These are phyloP conservation scores for Adenanthera pavonina DNA, from an alignment of 306 rosid genomes.

Conservation along the genomic window DNA sequence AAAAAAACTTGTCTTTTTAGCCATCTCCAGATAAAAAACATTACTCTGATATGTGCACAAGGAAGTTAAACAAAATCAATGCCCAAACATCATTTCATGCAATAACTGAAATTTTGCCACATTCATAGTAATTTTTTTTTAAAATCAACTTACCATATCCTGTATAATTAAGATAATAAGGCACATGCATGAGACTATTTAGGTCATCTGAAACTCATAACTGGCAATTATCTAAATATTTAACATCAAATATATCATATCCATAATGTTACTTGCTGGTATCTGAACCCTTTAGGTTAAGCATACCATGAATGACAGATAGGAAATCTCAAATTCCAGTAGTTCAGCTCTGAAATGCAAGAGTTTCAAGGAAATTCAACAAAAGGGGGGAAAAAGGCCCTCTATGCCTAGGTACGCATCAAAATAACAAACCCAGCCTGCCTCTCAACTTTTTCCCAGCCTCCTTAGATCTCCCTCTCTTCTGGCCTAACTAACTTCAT, in stretches of 20 bases:
- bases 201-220: neutral
- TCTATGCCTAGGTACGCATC: neutral
- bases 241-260: slow-evolving; percentile 7
- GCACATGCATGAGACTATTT: neutral
- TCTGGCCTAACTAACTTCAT: neutral
- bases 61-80: neutral
- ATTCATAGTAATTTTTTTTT: neutral
- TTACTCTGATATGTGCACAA: neutral
- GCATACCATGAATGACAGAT: neutral
- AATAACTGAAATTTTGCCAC: neutral
- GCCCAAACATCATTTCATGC: neutral
- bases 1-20: neutral
- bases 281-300: slow-evolving; percentile 15
- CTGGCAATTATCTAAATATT: slow-evolving; percentile 7
- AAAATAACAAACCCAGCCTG: neutral
- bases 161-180: neutral
- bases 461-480: neutral
- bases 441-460: neutral
- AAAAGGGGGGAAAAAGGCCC: neutral
- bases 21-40: neutral
- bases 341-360: neutral
- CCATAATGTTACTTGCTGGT: neutral
- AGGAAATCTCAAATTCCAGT: neutral
- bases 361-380: neutral
- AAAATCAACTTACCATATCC: neutral